Evolutionary conservation across 2,329 filamentous ascomycete genomes (phyloP), one percentile per base, ranked within the genome.

Genomic region (Ceratocystis huliohia): DNA sequence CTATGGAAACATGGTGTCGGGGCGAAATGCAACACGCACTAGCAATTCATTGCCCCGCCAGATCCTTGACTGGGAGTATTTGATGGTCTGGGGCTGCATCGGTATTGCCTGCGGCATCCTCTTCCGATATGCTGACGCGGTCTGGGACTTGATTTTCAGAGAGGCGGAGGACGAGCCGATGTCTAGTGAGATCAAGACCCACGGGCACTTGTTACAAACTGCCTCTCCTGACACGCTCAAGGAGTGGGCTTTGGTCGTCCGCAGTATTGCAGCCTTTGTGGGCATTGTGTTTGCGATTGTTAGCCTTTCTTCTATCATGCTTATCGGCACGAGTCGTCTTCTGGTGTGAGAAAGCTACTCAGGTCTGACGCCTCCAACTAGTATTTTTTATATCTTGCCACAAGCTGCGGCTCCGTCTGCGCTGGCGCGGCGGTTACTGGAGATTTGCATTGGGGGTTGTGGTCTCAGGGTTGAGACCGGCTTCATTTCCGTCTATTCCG

Each of bases 111-210:
- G 96, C 28, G 94, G 94, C 5, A 87, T 85, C 67, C 75, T 95
- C 63, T 77, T 97, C 67, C 94, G 94, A 1, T 93, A 87, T 83
- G 82, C 96, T 22, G 94, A 99, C 74, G 78, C 82, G 10, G 74
- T 91, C 8, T 94, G 88, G 84, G 84, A 87, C 68, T 78, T 81
- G 56, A 74, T 78, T 6, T 76, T 80, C 30, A 56, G 62, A 70
- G 77, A 78, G 7, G 72, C n/a, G 53, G 74, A 74, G 13, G 72
- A 72, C 5, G 72, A 73, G 33, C 73, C 74, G 13, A 72, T 72
- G 15, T 73, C 72, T 3, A 74, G 74, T 7, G 75, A 72, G 57
- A 72, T 70, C 28, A 57, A 62, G 45, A 25, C 22, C 13, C 41
- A 56, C 28, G 22, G 48, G 8, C 3, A 22, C 15, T 25, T 25